Percentiles rank a stretch among this genome's conserved stretches.
Evolutionary conservation across 2,329 filamentous ascomycete species (phyloP).

Genomic region (Sarocladium strictum): DNA sequence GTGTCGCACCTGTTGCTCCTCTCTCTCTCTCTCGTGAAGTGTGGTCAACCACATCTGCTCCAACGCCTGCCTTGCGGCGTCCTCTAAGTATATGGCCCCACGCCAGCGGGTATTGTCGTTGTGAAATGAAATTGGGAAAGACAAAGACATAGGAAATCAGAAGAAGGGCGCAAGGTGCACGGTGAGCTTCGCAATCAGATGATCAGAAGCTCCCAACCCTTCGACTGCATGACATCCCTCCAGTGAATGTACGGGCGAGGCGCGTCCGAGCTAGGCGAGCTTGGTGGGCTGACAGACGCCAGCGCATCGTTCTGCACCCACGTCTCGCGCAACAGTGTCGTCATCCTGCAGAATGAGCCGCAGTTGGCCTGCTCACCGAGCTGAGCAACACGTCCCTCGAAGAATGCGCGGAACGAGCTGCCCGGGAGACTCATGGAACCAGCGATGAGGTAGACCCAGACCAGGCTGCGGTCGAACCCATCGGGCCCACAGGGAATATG

Average conservation of each 20-base stretch:
- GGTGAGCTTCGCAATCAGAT: conserved; percentile 49
- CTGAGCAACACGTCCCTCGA: conserved; percentile 66
- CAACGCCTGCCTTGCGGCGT: conserved; percentile 34
- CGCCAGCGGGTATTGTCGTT: conserved; percentile 18
- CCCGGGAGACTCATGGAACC: conserved; percentile 69
- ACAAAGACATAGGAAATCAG: conserved; percentile 16
- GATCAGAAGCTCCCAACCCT: conserved; percentile 87
- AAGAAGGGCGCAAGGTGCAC: conserved; percentile 7
- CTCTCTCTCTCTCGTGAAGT: conserved; percentile 14
- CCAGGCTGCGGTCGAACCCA: conserved; percentile 84
- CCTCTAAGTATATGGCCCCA: conserved; percentile 22
- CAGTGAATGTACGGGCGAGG: conserved; percentile 73
- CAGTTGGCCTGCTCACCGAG: conserved; percentile 73
- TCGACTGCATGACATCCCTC: conserved; percentile 88
- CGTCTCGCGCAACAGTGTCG: conserved; percentile 71
- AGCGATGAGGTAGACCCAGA: conserved; percentile 88
- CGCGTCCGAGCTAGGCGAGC: conserved; percentile 29
- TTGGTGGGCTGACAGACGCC: conserved; percentile 28
- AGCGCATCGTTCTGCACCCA: conserved; percentile 71
- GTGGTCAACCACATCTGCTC: conserved; percentile 15
- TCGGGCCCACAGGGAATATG: conserved; percentile 74
- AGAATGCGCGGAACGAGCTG: conserved; percentile 71
- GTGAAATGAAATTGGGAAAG: conserved; percentile 20
- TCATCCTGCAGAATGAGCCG: conserved; percentile 82
- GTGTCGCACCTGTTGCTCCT: conserved; percentile 20